Base-by-base conservation (phyloP, 1,284 basidiomycete genomes). In the Testicularia cyperi region DNA sequence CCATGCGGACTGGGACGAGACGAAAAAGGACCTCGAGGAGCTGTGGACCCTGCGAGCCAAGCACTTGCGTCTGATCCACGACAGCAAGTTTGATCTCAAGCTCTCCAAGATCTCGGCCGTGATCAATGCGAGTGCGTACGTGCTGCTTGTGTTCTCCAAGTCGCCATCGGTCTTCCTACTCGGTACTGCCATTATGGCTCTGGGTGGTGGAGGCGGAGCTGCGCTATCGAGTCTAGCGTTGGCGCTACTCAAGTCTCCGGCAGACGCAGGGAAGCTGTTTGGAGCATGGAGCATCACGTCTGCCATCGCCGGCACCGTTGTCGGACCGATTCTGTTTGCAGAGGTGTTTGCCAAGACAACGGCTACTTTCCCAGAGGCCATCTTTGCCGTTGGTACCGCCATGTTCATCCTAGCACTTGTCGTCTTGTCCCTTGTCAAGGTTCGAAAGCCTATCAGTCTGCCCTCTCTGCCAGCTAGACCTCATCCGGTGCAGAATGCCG, bases 221-320 rank as follows among this genome's bases (percentile, higher is more conserved):
- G 71, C 74, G n/a, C 58, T 75, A 44, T 65, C 62, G n/a, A 67
- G 62, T n/a, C 58, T 76, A 2, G 68, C 71, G 1, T 48, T 76
- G 16, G 69, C 72, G 6, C 38, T 74, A 30, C 51, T 75, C 28
- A 48, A 57, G 25, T 64, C 54, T 9, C 62, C 68, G 3, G 49
- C 56, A 3, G 66, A 75, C 21, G 69, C 74, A 4, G 74, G 73
- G 6, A 70, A 71, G 36, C 52, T 76, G 21, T 75, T 76, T 28
- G 73, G 67, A 13, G 74, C 74, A 14, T 73, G 70, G 70, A 62
- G 54, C 33, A 68, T 76, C 37, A 44, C 66, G 6, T 61, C 57
- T 19, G 74, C 73, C 22, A 46, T 74, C 25, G 58, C 57, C 0
- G 51, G 61, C 15, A 67, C 65, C 16, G 58, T 76, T 2, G 31